phyloP scores from a whole-genome alignment of 2,329 filamentous ascomycete genomes.

The Calonectria fujianensis region DNA sequence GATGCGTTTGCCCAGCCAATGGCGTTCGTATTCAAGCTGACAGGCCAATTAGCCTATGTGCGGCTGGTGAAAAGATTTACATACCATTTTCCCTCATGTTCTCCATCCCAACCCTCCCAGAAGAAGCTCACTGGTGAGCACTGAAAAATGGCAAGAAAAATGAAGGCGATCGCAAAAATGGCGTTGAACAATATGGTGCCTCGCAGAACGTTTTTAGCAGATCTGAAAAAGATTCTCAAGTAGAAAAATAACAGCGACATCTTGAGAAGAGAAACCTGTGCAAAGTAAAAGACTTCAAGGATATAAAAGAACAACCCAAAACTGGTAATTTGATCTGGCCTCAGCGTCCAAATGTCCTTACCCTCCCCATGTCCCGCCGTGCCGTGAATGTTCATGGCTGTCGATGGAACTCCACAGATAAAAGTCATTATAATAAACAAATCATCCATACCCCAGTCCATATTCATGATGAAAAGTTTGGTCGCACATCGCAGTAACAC shows the following conservation, averaged over 20 bases:
- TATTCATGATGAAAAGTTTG: slow-evolving; percentile 41
- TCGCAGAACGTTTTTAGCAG: slow-evolving; percentile 31
- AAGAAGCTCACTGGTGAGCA: slow-evolving; percentile 63
- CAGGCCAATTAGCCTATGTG: neutral
- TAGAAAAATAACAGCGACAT: slow-evolving; percentile 45
- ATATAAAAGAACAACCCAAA: slow-evolving; percentile 42
- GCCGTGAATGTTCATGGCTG: slow-evolving; percentile 42
- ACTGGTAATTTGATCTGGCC: slow-evolving; percentile 36
- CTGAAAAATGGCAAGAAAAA: slow-evolving; percentile 59
- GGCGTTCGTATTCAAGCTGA: slow-evolving; percentile 59
- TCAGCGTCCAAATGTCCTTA: slow-evolving; percentile 43
- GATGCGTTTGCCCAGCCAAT: slow-evolving; percentile 66
- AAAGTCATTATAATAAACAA: slow-evolving; percentile 38
- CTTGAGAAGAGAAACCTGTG: slow-evolving; percentile 40
- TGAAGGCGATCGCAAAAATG: slow-evolving; percentile 56
- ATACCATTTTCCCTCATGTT: slow-evolving; percentile 62
- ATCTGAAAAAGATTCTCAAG: slow-evolving; percentile 41
- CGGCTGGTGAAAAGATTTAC: neutral
- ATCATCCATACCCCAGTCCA: slow-evolving; percentile 44
- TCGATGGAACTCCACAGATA: slow-evolving; percentile 35
- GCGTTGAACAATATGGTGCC: slow-evolving; percentile 39
- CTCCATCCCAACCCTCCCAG: slow-evolving; percentile 65
- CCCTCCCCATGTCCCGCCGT: slow-evolving; percentile 40
- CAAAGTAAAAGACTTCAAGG: slow-evolving; percentile 42
- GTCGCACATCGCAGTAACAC: slow-evolving; percentile 44